A percentile compares a stretch with the other conserved stretches of the same genome.
phyloP scores from a whole-genome alignment of 2,329 filamentous ascomycete genomes.

The Pestalotiopsis sp. region DNA sequence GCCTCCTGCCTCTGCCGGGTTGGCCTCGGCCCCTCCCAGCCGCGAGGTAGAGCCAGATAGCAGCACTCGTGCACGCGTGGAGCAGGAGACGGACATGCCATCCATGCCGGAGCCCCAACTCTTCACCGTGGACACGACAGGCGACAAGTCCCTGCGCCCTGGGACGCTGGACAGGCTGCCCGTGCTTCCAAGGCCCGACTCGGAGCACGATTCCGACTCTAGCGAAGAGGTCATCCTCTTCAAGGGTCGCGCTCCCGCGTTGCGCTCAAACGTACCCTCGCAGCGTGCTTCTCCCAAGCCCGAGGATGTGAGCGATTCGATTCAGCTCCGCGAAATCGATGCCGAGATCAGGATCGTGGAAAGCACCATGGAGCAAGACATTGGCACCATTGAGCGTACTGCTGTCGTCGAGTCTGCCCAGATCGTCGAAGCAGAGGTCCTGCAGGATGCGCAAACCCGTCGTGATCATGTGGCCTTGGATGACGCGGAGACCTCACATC shows the following conservation, averaged over 20 bases:
- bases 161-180: conserved; percentile 12
- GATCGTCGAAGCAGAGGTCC: neutral
- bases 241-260: conserved; percentile 50
- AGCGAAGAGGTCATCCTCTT: conserved; percentile 77
- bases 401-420: neutral
- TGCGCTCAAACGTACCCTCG: conserved; percentile 20
- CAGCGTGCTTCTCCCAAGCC: conserved; percentile 14
- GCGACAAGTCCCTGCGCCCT: conserved; percentile 27
- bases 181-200: conserved; percentile 20
- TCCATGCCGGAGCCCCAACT: neutral
- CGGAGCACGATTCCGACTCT: conserved; percentile 50
- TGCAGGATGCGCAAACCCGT: neutral
- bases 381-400: neutral
- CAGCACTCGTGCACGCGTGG: neutral
- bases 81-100: neutral
- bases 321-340: conserved; percentile 29
- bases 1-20: neutral
- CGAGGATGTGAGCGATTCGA: conserved; percentile 12
- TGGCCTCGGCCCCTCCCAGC: neutral
- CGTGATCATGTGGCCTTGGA: neutral
- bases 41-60: neutral
- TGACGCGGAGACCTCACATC: conserved; percentile 7
- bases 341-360: conserved; percentile 34
- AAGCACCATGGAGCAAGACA: conserved; percentile 17
- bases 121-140: conserved; percentile 19